Percentiles rank a stretch among this genome's conserved stretches.
phyloP scores from a whole-genome alignment of 2,329 filamentous ascomycete species.

The Microdochium trichocladiopsis region DNA sequence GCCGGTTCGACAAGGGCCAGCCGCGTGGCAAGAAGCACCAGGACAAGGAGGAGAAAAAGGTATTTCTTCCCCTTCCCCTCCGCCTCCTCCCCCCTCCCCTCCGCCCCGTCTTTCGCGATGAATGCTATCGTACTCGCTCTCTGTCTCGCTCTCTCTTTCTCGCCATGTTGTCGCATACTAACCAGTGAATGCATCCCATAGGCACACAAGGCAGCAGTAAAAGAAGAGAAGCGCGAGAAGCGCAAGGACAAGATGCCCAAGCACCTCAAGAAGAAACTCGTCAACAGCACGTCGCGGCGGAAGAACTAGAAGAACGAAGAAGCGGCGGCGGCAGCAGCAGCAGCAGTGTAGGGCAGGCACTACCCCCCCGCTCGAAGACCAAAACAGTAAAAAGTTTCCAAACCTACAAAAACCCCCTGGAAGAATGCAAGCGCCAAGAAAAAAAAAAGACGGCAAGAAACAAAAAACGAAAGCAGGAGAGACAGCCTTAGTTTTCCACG shows the following conservation, averaged over 20 bases:
- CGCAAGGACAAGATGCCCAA: constrained; percentile 95
- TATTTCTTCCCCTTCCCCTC: constrained; percentile 17
- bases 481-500: too few relatives aligned
- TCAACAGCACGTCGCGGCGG: constrained; percentile 53
- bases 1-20: constrained; percentile 54
- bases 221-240: constrained; percentile 92
- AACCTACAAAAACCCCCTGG: too few relatives aligned
- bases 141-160: neutral
- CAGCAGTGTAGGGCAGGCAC: too few relatives aligned
- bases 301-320: constrained; percentile 45
- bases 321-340: too few relatives aligned
- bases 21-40: constrained; percentile 81
- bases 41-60: constrained; percentile 85
- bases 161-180: constrained; percentile 6
- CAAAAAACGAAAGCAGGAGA: too few relatives aligned
- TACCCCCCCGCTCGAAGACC: too few relatives aligned
- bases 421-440: too few relatives aligned
- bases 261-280: constrained; percentile 84
- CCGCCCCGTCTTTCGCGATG: neutral
- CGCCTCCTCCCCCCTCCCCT: neutral
- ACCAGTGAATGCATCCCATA: constrained; percentile 15
- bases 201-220: constrained; percentile 79
- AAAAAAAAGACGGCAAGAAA: too few relatives aligned
- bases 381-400: too few relatives aligned
- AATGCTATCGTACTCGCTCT: neutral